Evolutionary conservation across 805 yeast genomes (phyloP), one percentile per base, ranked within the genome.

Genomic region (Brettanomyces naardenensis): DNA sequence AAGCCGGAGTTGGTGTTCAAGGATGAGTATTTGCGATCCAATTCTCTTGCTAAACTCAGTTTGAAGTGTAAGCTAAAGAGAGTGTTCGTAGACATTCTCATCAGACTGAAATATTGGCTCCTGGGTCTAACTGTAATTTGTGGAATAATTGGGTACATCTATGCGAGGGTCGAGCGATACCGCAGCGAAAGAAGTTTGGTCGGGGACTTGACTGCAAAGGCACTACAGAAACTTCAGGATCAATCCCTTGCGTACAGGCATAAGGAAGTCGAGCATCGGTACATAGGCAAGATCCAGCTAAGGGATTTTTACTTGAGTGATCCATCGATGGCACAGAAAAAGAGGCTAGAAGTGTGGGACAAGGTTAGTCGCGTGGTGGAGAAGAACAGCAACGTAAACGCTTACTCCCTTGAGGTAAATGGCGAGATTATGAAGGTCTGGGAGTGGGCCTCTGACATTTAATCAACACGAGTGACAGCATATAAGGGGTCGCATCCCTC

Each of bases 391-490:
- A 80, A 80, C 49, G 74, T 88, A 10, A 71, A 78, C 41, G 65
- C 70, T 14, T 68, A 74, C 28, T 68, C 80, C 39, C 60, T 75
- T 39, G 97, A 88, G 54, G 69, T 79, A 21, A 83, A 81, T 51
- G 96, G 97, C 14, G 96, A 88, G 47, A 83, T 88, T 43, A 75
- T 83, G 70, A 77, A 78, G 52, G 85, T 85, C 26, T 84, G 95
- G 86, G 87, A 86, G 53, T 88, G 95, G 95, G 69, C 78, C 27
- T 75, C 78, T 11, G 62, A 55, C 39, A 44, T 59, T 6, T 52
- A 40, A 44, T 23, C 14, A 32, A 19, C 11, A 7, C n/a, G 10
- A 25, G 13, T 11, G 6, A 14, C 30, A 11, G n/a, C 2, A 27
- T 15, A 27, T 27, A 11, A n/a, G n/a, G n/a, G n/a, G n/a, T n/a